phyloP scores from a whole-genome alignment of 2,329 filamentous ascomycete genomes.

The Didymella pinodella region DNA sequence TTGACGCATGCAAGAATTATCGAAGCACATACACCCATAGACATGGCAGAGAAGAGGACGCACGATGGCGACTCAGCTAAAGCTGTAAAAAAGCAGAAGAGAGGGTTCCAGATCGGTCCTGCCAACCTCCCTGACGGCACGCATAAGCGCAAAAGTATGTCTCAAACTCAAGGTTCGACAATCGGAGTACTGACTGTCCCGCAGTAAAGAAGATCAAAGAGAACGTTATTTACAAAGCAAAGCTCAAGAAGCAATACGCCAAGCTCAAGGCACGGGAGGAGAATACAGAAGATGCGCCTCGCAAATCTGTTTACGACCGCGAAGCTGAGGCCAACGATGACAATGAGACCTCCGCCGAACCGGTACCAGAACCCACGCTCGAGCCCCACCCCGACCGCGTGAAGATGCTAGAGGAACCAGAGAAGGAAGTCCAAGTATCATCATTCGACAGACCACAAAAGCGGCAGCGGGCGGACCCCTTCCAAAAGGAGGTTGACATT shows the following conservation, averaged over 20 bases:
- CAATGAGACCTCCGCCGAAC: constrained; percentile 32
- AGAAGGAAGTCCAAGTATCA: constrained; percentile 31
- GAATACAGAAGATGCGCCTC: constrained; percentile 35
- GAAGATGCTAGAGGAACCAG: constrained; percentile 62
- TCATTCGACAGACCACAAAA: constrained; percentile 34
- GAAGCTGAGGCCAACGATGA: constrained; percentile 33
- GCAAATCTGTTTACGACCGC: constrained; percentile 47
- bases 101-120: constrained; percentile 86
- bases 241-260: constrained; percentile 89
- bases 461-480: constrained; percentile 49
- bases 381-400: constrained; percentile 69
- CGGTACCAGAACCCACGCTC: constrained; percentile 48
- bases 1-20: neutral
- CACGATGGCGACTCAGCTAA: constrained; percentile 55
- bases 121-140: constrained; percentile 90
- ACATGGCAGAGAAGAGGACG: constrained; percentile 69
- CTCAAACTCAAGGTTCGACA: too few species aligned
- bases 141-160: constrained; percentile 77
- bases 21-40: neutral
- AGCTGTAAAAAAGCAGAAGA: constrained; percentile 60
- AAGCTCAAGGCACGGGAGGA: constrained; percentile 77
- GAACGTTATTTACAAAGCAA: constrained; percentile 87
- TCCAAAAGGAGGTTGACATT: constrained; percentile 54
- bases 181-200: constrained; percentile 9
- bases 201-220: constrained; percentile 88